Evolutionary conservation across 1,284 basidiomycete genomes (phyloP), one percentile per base, ranked within the genome.

Genomic region (Ganoderma resinaceum): DNA sequence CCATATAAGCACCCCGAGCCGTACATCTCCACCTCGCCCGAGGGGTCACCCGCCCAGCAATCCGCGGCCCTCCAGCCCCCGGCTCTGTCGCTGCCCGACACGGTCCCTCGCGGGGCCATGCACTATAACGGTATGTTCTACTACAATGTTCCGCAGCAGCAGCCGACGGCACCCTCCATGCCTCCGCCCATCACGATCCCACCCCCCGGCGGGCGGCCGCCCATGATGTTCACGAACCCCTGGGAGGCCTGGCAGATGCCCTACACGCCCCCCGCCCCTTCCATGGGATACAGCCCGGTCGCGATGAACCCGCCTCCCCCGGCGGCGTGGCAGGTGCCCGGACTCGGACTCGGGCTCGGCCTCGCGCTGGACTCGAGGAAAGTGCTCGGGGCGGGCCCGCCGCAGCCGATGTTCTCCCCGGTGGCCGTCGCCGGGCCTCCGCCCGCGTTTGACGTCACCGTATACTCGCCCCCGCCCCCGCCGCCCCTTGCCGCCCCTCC

Each of bases 1-100:
- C 73, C 77, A 59, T 80, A 77, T 74, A 78, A 78, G 73, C 76
- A 78, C 61, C 77, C 77, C 11, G 78, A 79, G 63, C 77, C 76
- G 16, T 73, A 77, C 49, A 72, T 77, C 35, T 76, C 77, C 63
- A 74, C 71, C 35, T 69, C 67, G 1, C 66, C 71, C 11, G 66
- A 72, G 6, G n/a, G 65, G 1, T 72, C 75, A 14, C 66, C 72
- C 14, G 65, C 37, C 31, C 37, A 38, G 29, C 55, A 59, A 0
- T 42, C 66, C 55, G 26, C 43, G 37, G 46, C 20, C 52, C 46
- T 31, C 40, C 42, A 31, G 26, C 42, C 62, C 5, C 61, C n/a
- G n/a, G n/a, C 59, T 14, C 9, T 31, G 20, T 26, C 49, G 33
- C 62, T 64, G 18, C 62, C 53, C 8, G 69, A 73, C 46, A 31